phyloP scores from a whole-genome alignment of 768 basidiomycete species.

The Suillus luteus region DNA sequence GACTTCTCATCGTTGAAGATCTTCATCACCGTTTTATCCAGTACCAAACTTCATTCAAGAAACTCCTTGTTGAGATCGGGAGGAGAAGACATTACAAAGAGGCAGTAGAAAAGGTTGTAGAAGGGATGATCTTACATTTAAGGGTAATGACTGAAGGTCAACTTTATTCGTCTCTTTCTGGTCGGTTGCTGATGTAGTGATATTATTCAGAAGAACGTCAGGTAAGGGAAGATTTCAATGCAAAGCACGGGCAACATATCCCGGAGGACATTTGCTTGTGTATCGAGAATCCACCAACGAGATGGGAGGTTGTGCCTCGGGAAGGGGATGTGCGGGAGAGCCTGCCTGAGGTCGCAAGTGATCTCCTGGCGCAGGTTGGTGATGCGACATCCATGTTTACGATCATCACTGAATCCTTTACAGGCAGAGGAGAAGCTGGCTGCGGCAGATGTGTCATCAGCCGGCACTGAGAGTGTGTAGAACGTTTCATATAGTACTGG shows the following conservation, averaged over 20 bases:
- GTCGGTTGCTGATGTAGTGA: constrained; percentile 1
- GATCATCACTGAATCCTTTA: background rate
- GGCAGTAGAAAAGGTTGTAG: constrained; percentile 62
- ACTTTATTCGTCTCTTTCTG: constrained; percentile 9
- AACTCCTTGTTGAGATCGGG: constrained; percentile 71
- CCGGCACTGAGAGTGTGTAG: constrained; percentile 30
- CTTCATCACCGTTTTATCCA: constrained; percentile 66
- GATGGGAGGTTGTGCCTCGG: constrained; percentile 66
- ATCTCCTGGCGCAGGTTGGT: constrained; percentile 57
- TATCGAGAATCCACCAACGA: constrained; percentile 72
- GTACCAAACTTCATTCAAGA: constrained; percentile 74
- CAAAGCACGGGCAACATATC: constrained; percentile 69
- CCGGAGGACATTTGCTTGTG: constrained; percentile 81
- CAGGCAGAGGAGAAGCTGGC: constrained; percentile 35
- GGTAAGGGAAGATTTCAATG: constrained; percentile 67
- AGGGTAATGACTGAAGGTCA: constrained; percentile 67
- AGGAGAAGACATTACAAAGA: constrained; percentile 69
- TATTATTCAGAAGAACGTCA: constrained; percentile 61
- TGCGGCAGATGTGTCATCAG: constrained; percentile 18
- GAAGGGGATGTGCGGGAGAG: constrained; percentile 56
- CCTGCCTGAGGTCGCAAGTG: constrained; percentile 62
- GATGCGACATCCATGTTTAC: background rate
- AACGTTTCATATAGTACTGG: background rate
- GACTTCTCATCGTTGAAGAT: constrained; percentile 61
- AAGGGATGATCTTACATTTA: constrained; percentile 65